These are phyloP conservation scores for Falciphora oryzae DNA, from an alignment of 2,329 filamentous ascomycete genomes.

Conservation along the genomic window DNA sequence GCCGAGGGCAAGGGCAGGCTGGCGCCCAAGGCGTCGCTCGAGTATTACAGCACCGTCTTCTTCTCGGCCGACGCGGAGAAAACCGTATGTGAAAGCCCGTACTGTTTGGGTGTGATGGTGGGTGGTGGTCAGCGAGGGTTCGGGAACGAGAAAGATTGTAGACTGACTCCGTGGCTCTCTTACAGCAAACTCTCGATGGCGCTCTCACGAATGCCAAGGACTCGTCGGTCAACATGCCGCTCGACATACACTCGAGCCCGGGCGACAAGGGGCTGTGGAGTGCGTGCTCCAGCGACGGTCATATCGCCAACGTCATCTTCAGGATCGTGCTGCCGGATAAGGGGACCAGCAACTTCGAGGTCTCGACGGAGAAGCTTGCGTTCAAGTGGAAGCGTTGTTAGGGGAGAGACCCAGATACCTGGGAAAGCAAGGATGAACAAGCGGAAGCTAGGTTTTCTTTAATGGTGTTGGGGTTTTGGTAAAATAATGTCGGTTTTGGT, in stretches of 20 bases:
- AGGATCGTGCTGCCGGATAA: conserved; percentile 25
- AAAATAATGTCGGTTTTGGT: too few species aligned
- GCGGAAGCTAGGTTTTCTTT: background rate
- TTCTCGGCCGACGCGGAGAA: conserved; percentile 30
- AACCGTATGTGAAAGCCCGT: conserved; percentile 22
- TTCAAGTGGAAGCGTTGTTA: conserved; percentile 11
- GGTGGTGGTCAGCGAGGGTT: background rate
- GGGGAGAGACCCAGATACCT: background rate
- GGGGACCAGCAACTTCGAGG: conserved; percentile 5
- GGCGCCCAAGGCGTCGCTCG: conserved; percentile 25
- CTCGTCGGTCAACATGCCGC: conserved; percentile 20
- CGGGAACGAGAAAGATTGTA: background rate
- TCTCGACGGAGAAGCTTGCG: conserved; percentile 5
- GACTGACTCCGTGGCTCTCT: background rate
- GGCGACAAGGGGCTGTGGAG: conserved; percentile 26
- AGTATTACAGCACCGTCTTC: conserved; percentile 29
- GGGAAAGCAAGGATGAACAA: background rate
- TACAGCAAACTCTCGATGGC: conserved; percentile 25
- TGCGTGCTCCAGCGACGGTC: conserved; percentile 26
- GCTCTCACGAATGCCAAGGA: conserved; percentile 16
- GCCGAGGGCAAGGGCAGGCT: conserved; percentile 28
- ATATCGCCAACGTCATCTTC: conserved; percentile 36
- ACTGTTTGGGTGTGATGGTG: background rate
- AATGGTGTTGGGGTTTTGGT: too few species aligned
- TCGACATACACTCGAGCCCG: conserved; percentile 24